Base-by-base conservation (phyloP, 2,329 filamentous ascomycete species). In the Colletotrichum liaoningense region DNA sequence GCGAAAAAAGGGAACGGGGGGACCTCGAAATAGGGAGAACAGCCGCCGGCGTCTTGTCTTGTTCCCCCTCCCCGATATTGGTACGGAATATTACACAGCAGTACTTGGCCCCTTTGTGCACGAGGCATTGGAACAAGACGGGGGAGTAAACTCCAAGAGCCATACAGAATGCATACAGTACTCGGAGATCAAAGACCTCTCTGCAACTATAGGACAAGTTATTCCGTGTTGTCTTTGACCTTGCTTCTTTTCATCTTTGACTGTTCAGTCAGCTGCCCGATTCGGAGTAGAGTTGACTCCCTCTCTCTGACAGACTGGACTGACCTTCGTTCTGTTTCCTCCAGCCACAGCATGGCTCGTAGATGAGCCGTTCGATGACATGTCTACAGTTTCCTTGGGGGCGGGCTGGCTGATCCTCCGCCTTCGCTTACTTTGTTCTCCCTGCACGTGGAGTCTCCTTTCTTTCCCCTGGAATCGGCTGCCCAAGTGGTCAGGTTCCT, bases 321-420 rank as follows among this genome's bases (percentile, higher is more conserved):
- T 35, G 33, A 35, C 9, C 63, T 16, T 54, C n/a, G 14, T 24
- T 42, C 49, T 57, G 65, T 46, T 26, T 52, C 28, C 28, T 69
- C 58, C 59, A 69, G 59, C 66, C 70, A 73, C 60, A 64, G 54
- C 59, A 38, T 64, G 46, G 33, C 59, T 69, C 58, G 19, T 26
- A 35, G 30, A 33, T 33, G 59, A 30, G 52, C 28, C 7, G 57
- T 58, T 62, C n/a, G 54, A 35, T 30, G 46, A 42, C 52, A 42
- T 42, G 16, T 42, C 38, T 19, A 42, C 38, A 42, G 6, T 14
- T 24, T 30, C 46, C n/a, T 46, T 38, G 26, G 49, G 46, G 33
- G 38, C 52, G 58, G 65, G 28, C 35, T 52, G 35, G 64, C 49
- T 63, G 65, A 72, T 72, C 59, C 60, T 72, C 55, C 46, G 60